Conservation (phyloP, 768 basidiomycete genomes). For the Russula sp. region DNA sequence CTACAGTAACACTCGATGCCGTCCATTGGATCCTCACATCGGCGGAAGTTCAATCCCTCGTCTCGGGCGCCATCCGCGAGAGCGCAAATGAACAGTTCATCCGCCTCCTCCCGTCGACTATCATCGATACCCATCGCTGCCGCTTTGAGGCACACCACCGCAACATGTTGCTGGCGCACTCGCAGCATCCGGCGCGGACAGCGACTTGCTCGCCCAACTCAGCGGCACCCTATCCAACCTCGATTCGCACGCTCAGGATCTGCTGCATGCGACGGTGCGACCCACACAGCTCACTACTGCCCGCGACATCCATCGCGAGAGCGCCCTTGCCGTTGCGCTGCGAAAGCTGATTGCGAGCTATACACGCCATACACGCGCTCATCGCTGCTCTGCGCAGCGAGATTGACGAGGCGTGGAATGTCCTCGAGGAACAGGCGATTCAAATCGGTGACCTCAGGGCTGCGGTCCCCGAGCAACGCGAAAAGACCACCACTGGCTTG, state of each 20-base stretch:
- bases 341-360: slow-evolving; percentile 77
- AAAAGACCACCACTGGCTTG: slow-evolving; percentile 7
- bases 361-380: slow-evolving; percentile 48
- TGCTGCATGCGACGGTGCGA: slow-evolving; percentile 57
- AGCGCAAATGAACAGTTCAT: slow-evolving; percentile 25
- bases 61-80: slow-evolving; percentile 24
- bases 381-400: slow-evolving; percentile 59
- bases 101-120: slow-evolving; percentile 19
- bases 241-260: slow-evolving; percentile 34
- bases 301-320: slow-evolving; percentile 62
- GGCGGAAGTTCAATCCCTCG: slow-evolving; percentile 22
- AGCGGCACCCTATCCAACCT: slow-evolving; percentile 12
- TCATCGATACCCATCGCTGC: slow-evolving; percentile 13
- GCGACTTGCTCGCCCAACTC: slow-evolving; percentile 19
- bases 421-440: slow-evolving; percentile 63
- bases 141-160: slow-evolving; percentile 23
- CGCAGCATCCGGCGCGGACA: slow-evolving; percentile 20
- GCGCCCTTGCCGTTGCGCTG: slow-evolving; percentile 68
- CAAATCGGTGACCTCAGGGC: slow-evolving; percentile 63
- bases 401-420: slow-evolving; percentile 74
- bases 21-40: slow-evolving; percentile 25
- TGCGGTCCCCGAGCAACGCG: slow-evolving; percentile 21
- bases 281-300: slow-evolving; percentile 54
- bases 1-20: slow-evolving; percentile 19
- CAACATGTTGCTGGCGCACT: slow-evolving; percentile 21